These are phyloP conservation scores for Dipodascus geniculatus DNA, from an alignment of 805 yeast species.

Conservation along the genomic window DNA sequence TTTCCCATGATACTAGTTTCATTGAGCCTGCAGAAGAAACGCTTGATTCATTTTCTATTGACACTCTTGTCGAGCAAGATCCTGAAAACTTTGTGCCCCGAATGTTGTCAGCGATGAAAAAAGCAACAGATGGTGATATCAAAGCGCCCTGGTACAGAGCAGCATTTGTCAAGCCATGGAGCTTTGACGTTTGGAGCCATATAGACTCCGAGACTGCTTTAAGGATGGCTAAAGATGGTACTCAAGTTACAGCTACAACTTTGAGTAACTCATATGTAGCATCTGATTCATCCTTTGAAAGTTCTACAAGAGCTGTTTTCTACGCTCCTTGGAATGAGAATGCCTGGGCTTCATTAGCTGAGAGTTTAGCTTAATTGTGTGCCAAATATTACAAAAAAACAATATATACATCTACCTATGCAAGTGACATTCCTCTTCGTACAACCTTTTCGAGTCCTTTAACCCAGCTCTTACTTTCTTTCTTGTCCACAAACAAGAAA, in stretches of 20 bases:
- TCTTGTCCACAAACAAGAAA: constrained; percentile 59
- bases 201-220: constrained; percentile 46
- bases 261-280: constrained; percentile 41
- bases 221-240: constrained; percentile 42
- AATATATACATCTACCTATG: constrained; percentile 16
- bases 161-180: constrained; percentile 66
- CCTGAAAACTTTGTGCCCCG: constrained; percentile 44
- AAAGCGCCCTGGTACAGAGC: constrained; percentile 47
- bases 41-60: constrained; percentile 38
- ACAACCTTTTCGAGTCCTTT: constrained; percentile 66
- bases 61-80: constrained; percentile 37
- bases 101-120: constrained; percentile 41
- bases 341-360: constrained; percentile 21
- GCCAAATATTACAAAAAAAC: background rate
- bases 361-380: background rate
- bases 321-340: constrained; percentile 41
- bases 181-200: constrained; percentile 56
- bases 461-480: constrained; percentile 65
- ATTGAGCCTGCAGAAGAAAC: constrained; percentile 56
- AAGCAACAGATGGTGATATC: constrained; percentile 25
- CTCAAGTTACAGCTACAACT: constrained; percentile 34
- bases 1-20: constrained; percentile 49
- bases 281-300: constrained; percentile 36
- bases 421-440: constrained; percentile 33
- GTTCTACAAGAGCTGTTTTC: constrained; percentile 44